Conservation (phyloP, 2,329 filamentous ascomycete genomes). For the Lasiodiplodia theobromae region DNA sequence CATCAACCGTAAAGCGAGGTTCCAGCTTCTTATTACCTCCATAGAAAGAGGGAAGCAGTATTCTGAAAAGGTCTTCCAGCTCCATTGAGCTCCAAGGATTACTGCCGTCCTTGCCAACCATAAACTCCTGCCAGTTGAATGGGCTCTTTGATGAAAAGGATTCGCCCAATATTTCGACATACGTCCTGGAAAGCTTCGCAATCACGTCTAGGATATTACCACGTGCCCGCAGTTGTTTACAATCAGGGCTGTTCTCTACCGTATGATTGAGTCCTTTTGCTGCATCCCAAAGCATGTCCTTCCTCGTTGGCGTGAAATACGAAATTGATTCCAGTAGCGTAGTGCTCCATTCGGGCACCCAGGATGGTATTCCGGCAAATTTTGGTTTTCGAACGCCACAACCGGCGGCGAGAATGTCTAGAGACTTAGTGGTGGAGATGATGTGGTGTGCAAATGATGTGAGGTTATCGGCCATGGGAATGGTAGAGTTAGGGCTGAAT, state of each 20-base stretch:
- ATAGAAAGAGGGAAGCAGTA: no score
- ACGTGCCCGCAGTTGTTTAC: background rate
- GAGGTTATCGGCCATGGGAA: background rate
- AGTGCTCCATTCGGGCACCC: background rate
- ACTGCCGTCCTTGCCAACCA: no score
- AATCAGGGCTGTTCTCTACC: background rate
- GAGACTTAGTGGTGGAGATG: background rate
- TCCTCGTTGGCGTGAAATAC: background rate
- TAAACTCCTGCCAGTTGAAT: no score
- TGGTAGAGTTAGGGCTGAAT: background rate
- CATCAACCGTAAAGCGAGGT: no score
- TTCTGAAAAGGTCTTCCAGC: no score
- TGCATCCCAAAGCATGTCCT: background rate
- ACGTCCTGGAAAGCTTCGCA: background rate
- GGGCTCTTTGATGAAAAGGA: no score
- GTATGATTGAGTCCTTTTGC: background rate
- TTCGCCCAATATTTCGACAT: background rate
- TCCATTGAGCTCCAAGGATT: no score
- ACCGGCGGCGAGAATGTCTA: background rate
- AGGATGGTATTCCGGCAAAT: background rate
- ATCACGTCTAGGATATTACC: background rate
- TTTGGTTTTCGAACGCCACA: background rate
- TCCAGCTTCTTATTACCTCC: no score
- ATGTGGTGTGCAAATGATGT: background rate
- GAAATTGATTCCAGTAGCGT: accelerated